Conservation (phyloP, 2,329 filamentous ascomycete species). For the Alternaria sp. region DNA sequence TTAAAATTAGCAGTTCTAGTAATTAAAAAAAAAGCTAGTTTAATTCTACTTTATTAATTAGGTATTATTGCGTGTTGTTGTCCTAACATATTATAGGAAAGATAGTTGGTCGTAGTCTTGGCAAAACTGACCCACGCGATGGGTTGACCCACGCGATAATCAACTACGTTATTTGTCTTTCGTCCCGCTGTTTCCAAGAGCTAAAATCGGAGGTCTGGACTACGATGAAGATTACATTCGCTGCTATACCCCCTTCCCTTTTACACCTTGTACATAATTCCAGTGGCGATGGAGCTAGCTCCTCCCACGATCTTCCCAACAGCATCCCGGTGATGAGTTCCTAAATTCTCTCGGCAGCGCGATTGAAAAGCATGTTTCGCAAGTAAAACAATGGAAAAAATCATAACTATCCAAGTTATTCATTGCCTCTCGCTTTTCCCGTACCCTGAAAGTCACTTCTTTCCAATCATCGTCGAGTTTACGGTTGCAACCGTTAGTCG, state of each 20-base stretch:
- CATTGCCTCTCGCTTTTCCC: neutral
- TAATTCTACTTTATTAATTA: too few relatives aligned
- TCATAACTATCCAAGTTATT: neutral
- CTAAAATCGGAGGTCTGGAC: constrained; percentile 9
- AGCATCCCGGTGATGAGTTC: constrained; percentile 13
- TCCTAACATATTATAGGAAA: too few relatives aligned
- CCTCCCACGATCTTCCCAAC: neutral
- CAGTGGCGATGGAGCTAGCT: constrained; percentile 12
- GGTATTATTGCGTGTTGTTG: too few relatives aligned
- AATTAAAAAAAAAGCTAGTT: too few relatives aligned
- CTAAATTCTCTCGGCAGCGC: constrained; percentile 1
- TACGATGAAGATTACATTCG: constrained; percentile 29
- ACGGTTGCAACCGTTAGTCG: constrained; percentile 8
- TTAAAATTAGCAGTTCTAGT: too few relatives aligned
- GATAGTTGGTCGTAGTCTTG: too few relatives aligned
- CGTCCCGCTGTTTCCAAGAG: neutral
- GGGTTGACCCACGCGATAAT: too few relatives aligned
- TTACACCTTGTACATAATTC: constrained; percentile 35
- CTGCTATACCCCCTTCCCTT: constrained; percentile 29
- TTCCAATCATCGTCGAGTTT: neutral
- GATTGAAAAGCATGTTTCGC: neutral
- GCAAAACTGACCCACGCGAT: too few relatives aligned
- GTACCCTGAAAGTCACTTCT: neutral
- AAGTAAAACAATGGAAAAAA: constrained; percentile 13
- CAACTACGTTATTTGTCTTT: neutral